These are phyloP conservation scores for Shiraia sp. DNA, from an alignment of 2,329 filamentous ascomycete species.

Conservation along the genomic window DNA sequence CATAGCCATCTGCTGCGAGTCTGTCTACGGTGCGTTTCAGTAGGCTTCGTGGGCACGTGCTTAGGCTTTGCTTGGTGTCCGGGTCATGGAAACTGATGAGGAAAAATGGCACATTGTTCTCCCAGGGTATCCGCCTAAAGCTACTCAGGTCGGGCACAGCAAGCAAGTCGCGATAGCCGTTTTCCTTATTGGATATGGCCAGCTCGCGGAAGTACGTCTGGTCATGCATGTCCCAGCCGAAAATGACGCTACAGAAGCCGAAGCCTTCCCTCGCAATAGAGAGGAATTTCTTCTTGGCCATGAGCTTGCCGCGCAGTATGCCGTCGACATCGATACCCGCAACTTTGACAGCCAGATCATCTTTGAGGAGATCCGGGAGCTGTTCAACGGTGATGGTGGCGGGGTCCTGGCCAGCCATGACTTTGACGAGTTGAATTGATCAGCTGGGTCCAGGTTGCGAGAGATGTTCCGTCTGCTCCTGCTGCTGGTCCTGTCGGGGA, in stretches of 20 bases:
- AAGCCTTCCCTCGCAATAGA: constrained; percentile 80
- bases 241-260: constrained; percentile 92
- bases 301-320: constrained; percentile 82
- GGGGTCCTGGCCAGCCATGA: constrained; percentile 20
- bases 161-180: constrained; percentile 84
- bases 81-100: constrained; percentile 83
- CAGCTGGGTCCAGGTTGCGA: neutral
- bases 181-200: constrained; percentile 84
- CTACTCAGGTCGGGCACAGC: constrained; percentile 77
- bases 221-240: constrained; percentile 98
- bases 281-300: constrained; percentile 91
- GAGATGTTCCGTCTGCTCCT: neutral
- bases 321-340: constrained; percentile 88
- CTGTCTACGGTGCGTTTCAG: constrained; percentile 70
- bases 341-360: constrained; percentile 82
- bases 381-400: constrained; percentile 63
- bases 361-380: constrained; percentile 67
- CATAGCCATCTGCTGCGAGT: constrained; percentile 69
- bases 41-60: constrained; percentile 78
- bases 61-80: constrained; percentile 71
- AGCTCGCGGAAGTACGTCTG: constrained; percentile 85
- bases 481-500: constrained; percentile 6
- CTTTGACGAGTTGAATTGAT: neutral
- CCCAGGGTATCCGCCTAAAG: constrained; percentile 88
- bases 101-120: constrained; percentile 83